Evolutionary conservation across 2,329 filamentous ascomycete species (phyloP).

Genomic region (Aspergillus sclerotialis): DNA sequence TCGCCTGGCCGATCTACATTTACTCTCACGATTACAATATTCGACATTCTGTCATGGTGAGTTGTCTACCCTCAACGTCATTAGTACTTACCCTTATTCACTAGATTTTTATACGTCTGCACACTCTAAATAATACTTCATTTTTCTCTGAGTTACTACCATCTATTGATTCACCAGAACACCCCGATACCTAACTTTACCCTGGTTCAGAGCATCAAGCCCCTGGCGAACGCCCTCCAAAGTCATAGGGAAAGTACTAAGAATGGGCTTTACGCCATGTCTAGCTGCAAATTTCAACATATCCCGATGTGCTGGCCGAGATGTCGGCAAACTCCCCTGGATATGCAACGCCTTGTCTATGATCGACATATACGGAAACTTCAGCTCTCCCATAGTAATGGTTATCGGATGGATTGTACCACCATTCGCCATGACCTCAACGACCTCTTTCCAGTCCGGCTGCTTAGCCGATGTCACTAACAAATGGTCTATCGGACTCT

Average conservation of each 20-base stretch:
- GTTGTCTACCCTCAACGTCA: no score
- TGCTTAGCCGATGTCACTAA: slow-evolving; percentile 25
- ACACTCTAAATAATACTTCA: no score
- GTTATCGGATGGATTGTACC: slow-evolving; percentile 25
- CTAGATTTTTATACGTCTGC: no score
- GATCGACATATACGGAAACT: slow-evolving; percentile 17
- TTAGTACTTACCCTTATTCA: no score
- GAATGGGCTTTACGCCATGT: slow-evolving; percentile 10
- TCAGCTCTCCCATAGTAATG: slow-evolving; percentile 16
- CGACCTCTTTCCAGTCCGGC: slow-evolving; percentile 26
- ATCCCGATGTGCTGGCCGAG: slow-evolving; percentile 6
- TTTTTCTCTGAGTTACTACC: no score
- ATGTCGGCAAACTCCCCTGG: slow-evolving; percentile 11
- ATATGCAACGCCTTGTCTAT: slow-evolving; percentile 16
- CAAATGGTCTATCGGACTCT: slow-evolving; percentile 21
- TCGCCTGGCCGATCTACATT: no score
- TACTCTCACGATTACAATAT: no score
- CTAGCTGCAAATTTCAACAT: slow-evolving; percentile 13
- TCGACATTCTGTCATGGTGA: no score
- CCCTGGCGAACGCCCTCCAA: slow-evolving; percentile 7
- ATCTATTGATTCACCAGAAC: slow-evolving; percentile 5
- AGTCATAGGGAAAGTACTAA: slow-evolving; percentile 12
- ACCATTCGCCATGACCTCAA: slow-evolving; percentile 22
- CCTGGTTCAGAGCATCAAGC: slow-evolving; percentile 7
- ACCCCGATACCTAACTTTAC: slow-evolving; percentile 9